Conservation (phyloP, 2,329 filamentous ascomycete species). For the Rhynchosporium agropyri region DNA sequence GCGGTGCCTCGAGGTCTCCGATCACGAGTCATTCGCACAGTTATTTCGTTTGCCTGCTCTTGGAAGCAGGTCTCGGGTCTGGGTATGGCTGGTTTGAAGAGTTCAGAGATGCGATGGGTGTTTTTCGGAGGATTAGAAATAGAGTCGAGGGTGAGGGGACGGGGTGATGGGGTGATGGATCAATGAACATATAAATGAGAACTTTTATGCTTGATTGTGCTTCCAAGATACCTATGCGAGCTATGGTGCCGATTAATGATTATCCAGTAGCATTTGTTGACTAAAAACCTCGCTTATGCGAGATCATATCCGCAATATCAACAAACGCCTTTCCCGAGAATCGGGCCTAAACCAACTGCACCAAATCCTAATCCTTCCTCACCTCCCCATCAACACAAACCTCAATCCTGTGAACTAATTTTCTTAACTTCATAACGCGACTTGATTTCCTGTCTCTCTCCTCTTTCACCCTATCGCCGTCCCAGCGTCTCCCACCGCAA, state of each 20-base stretch:
- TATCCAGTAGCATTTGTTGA: no score
- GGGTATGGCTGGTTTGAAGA: conserved; percentile 54
- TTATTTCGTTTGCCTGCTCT: conserved; percentile 18
- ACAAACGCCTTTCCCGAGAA: not conserved
- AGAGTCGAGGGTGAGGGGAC: conserved; percentile 36
- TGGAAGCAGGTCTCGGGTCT: conserved; percentile 18
- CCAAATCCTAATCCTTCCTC: not conserved
- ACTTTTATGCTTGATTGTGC: no score
- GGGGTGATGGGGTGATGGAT: no score
- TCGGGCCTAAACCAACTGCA: not conserved
- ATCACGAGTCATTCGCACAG: conserved; percentile 7
- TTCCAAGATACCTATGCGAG: no score
- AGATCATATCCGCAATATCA: not conserved
- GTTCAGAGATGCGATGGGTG: conserved; percentile 71
- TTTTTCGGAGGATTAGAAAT: conserved; percentile 45
- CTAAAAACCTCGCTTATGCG: not conserved
- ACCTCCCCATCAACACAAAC: not conserved
- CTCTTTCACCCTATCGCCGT: no score
- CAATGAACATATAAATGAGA: no score
- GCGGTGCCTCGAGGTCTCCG: conserved; percentile 11
- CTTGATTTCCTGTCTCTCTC: not conserved
- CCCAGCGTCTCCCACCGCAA: not conserved
- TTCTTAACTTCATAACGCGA: not conserved
- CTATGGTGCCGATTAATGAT: no score
- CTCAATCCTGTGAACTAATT: not conserved